A percentile compares a stretch with the other conserved stretches of the same genome.
Conservation (phyloP, 2,329 filamentous ascomycete species). For the Cladorrhinum sp. region DNA sequence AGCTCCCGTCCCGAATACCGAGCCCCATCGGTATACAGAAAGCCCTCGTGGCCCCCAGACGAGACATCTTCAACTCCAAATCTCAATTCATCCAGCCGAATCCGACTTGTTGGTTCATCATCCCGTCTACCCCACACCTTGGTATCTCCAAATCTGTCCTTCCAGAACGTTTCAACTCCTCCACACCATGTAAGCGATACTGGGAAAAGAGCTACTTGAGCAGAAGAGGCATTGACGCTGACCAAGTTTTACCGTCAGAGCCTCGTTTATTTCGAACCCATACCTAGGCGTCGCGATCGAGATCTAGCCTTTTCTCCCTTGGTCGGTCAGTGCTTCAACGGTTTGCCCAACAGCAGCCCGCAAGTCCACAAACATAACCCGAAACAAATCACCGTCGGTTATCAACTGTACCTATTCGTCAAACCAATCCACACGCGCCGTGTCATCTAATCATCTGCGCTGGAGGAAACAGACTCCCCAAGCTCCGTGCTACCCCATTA, state of each 20-base stretch:
- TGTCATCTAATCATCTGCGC: background rate
- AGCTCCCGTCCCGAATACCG: background rate
- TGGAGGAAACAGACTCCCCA: constrained; percentile 12
- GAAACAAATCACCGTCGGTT: background rate
- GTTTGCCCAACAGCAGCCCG: background rate
- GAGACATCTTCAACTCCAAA: constrained; percentile 11
- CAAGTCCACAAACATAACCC: constrained; percentile 3
- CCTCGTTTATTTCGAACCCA: constrained; percentile 22
- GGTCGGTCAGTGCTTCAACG: background rate
- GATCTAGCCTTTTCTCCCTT: background rate
- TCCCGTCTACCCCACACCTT: constrained; percentile 26
- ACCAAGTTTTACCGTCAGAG: constrained; percentile 24
- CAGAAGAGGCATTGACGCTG: constrained; percentile 24
- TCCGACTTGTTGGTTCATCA: constrained; percentile 17
- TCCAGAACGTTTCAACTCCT: constrained; percentile 24
- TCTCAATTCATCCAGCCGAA: constrained; percentile 11
- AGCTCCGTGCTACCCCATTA: background rate
- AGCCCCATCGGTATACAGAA: background rate
- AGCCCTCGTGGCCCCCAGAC: background rate
- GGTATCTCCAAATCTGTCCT: constrained; percentile 22
- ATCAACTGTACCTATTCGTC: background rate
- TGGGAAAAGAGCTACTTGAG: background rate
- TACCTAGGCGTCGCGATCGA: background rate
- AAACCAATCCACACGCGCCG: background rate
- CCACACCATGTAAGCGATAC: constrained; percentile 23